phyloP scores from a whole-genome alignment of 768 basidiomycete genomes.

The Collybia sp. region DNA sequence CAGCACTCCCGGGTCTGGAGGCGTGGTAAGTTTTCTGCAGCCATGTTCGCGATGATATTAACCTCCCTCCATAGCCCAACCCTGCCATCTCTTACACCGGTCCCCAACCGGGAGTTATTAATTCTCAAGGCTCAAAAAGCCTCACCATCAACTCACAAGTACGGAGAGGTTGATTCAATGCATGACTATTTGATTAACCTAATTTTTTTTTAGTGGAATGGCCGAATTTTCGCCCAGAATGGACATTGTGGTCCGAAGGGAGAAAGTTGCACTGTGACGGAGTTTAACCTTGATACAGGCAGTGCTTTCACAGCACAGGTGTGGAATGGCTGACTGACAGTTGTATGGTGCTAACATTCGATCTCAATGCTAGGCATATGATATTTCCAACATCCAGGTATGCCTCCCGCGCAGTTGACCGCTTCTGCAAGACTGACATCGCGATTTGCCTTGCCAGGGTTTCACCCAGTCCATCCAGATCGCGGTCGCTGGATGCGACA shows the following conservation, averaged over 20 bases:
- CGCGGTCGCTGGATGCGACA: conserved; percentile 30
- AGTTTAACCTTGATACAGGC: conserved; percentile 35
- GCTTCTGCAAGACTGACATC: not conserved
- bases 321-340: not conserved
- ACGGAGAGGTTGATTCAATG: not conserved
- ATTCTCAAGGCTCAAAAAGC: conserved; percentile 19
- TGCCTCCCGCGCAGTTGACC: not conserved
- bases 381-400: conserved; percentile 36
- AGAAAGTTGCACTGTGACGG: conserved; percentile 33
- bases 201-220: conserved; percentile 31
- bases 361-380: conserved; percentile 25
- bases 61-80: conserved; percentile 14
- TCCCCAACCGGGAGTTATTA: conserved; percentile 24
- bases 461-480: conserved; percentile 34
- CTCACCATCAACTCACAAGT: conserved; percentile 24
- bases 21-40: conserved; percentile 15
- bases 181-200: not conserved
- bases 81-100: conserved; percentile 29
- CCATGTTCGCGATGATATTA: not conserved
- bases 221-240: conserved; percentile 34
- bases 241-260: conserved; percentile 29
- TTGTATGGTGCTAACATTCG: not conserved
- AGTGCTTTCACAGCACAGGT: conserved; percentile 20
- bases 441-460: conserved; percentile 13
- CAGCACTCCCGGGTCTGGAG: conserved; percentile 26